Evolutionary conservation across 2,329 filamentous ascomycete genomes (phyloP).

Genomic region (Exophiala spinifera): DNA sequence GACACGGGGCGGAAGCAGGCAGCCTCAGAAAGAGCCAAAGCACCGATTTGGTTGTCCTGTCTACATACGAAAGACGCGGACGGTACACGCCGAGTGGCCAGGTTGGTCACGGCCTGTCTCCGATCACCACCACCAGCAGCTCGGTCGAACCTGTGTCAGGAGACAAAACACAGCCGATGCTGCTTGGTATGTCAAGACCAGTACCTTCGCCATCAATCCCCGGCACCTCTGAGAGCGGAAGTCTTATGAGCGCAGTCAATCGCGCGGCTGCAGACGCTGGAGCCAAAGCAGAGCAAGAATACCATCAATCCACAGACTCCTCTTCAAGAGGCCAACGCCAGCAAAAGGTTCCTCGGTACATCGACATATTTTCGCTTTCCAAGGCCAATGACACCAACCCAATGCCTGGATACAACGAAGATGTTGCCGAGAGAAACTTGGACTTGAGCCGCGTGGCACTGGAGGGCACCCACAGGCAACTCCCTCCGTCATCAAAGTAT

Average conservation of each 20-base stretch:
- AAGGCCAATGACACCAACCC: slow-evolving; percentile 6
- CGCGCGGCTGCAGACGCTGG: slow-evolving; percentile 26
- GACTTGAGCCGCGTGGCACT: slow-evolving; percentile 16
- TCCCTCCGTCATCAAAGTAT: slow-evolving; percentile 17
- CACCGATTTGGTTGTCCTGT: slow-evolving; percentile 7
- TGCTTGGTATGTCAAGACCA: slow-evolving; percentile 19
- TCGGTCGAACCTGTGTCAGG: slow-evolving; percentile 1
- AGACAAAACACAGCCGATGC: slow-evolving; percentile 15
- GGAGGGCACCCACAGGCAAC: slow-evolving; percentile 13
- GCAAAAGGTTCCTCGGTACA: slow-evolving; percentile 19
- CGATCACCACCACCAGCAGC: not conserved
- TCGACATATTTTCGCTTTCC: slow-evolving; percentile 27
- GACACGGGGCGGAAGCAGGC: slow-evolving; percentile 9
- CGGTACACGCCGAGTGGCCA: slow-evolving; percentile 4
- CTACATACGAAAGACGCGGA: slow-evolving; percentile 1
- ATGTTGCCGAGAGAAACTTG: slow-evolving; percentile 25
- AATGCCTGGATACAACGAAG: slow-evolving; percentile 25
- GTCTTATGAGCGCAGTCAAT: slow-evolving; percentile 26
- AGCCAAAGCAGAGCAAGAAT: slow-evolving; percentile 16
- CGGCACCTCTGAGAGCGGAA: slow-evolving; percentile 25
- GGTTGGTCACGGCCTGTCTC: slow-evolving; percentile 1
- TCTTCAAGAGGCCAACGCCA: slow-evolving; percentile 7
- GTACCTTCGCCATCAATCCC: slow-evolving; percentile 18
- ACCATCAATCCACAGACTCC: slow-evolving; percentile 8
- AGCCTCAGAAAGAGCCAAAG: slow-evolving; percentile 18